phyloP scores from a whole-genome alignment of 1,139 yeast genomes.

The Geotrichum cucujoidarum region DNA sequence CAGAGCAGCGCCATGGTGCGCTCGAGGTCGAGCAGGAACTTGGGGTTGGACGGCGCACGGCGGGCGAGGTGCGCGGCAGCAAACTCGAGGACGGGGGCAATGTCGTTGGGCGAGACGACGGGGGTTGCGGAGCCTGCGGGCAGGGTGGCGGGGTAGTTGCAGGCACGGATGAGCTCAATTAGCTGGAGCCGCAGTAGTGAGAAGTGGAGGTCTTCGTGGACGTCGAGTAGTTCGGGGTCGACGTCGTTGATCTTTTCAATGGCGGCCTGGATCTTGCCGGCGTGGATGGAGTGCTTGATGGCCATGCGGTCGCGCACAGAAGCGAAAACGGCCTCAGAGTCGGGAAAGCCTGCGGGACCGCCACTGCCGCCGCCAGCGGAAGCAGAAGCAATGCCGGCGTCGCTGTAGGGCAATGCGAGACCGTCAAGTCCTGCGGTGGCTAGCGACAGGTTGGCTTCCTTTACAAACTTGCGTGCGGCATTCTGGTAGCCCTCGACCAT shows the following conservation, averaged over 20 bases:
- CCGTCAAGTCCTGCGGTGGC: not conserved
- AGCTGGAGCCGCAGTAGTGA: constrained; percentile 38
- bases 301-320: constrained; percentile 33
- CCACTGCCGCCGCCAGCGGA: not conserved
- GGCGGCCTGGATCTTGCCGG: constrained; percentile 37
- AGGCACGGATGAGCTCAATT: constrained; percentile 38
- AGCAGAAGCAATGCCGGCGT: not conserved
- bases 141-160: constrained; percentile 22
- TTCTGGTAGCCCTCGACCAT: constrained; percentile 39
- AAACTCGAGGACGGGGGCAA: constrained; percentile 38
- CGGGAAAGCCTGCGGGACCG: not conserved
- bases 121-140: not conserved
- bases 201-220: constrained; percentile 36
- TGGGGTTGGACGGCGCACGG: constrained; percentile 35
- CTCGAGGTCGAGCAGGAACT: constrained; percentile 36
- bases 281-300: constrained; percentile 34
- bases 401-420: not conserved
- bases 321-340: not conserved
- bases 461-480: constrained; percentile 37
- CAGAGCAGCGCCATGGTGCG: constrained; percentile 41
- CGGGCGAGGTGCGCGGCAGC: constrained; percentile 38
- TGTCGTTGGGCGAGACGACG: constrained; percentile 18
- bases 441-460: constrained; percentile 35
- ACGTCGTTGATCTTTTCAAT: constrained; percentile 39
- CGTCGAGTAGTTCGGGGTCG: constrained; percentile 39